Percentiles rank a stretch among this genome's conserved stretches.
Evolutionary conservation across 179 eudicot species (phyloP).

Genomic region (Silene coronaria): DNA sequence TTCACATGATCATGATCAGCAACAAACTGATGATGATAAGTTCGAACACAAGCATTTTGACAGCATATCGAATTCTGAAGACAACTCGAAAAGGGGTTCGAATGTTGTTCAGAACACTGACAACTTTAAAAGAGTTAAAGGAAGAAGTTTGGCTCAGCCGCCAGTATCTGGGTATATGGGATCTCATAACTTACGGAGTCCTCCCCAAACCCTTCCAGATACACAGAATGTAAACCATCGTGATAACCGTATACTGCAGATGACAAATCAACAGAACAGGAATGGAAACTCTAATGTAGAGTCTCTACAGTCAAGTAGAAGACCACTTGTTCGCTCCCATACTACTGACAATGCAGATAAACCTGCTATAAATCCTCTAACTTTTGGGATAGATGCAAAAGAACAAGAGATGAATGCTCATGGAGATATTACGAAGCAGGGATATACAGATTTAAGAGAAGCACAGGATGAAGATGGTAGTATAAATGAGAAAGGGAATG

Average conservation of each 20-base stretch:
- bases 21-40: slow-evolving; percentile 34
- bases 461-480: slow-evolving; percentile 38
- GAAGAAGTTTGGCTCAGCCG: slow-evolving; percentile 38
- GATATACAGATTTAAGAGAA: slow-evolving; percentile 35
- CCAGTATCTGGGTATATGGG: slow-evolving; percentile 33
- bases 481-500: slow-evolving; percentile 40
- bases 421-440: slow-evolving; percentile 32
- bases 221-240: slow-evolving; percentile 35
- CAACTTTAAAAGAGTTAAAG: slow-evolving; percentile 42
- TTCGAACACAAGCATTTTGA: slow-evolving; percentile 34
- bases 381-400: slow-evolving; percentile 31
- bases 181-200: slow-evolving; percentile 30
- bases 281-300: slow-evolving; percentile 43
- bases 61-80: slow-evolving; percentile 34
- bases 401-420: slow-evolving; percentile 35
- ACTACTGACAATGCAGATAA: slow-evolving; percentile 39
- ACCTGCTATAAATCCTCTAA: slow-evolving; percentile 34
- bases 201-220: slow-evolving; percentile 35
- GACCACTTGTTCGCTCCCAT: slow-evolving; percentile 35
- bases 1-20: slow-evolving; percentile 34
- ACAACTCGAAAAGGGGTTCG: slow-evolving; percentile 54
- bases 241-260: slow-evolving; percentile 33
- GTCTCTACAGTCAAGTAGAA: slow-evolving; percentile 37
- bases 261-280: slow-evolving; percentile 23
- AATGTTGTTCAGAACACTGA: slow-evolving; percentile 40